Percentiles rank a stretch among this genome's conserved stretches.
Evolutionary conservation across 257 asterid species (phyloP).

Genomic region (Jasminum sambac): DNA sequence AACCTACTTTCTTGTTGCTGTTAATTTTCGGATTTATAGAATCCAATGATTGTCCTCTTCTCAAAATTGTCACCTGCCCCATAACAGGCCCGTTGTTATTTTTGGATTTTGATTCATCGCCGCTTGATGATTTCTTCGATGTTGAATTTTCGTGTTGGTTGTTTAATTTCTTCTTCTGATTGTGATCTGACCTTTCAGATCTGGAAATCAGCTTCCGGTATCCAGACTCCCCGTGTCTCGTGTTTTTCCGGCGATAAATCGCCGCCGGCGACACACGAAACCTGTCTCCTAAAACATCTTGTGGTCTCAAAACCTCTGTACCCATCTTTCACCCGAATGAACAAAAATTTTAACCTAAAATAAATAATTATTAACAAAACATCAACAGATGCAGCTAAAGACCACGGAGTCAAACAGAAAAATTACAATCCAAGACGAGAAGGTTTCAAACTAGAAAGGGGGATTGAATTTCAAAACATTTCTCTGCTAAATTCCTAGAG

Average conservation of each 20-base stretch:
- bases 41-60: constrained; percentile 60
- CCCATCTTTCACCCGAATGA: constrained; percentile 30
- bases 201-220: constrained; percentile 32
- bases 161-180: constrained; percentile 33
- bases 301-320: constrained; percentile 49
- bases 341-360: not conserved
- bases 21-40: constrained; percentile 35
- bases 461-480: not conserved
- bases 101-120: constrained; percentile 20
- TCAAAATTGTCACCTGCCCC: constrained; percentile 35
- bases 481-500: constrained; percentile 31
- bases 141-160: constrained; percentile 16
- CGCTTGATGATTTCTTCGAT: constrained; percentile 28
- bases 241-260: constrained; percentile 19
- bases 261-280: constrained; percentile 13
- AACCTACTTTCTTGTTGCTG: constrained; percentile 15
- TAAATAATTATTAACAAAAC: not conserved
- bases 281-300: constrained; percentile 35
- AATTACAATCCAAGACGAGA: not conserved
- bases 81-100: constrained; percentile 16
- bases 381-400: not conserved
- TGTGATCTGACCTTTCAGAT: constrained; percentile 29
- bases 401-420: constrained; percentile 8
- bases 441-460: not conserved
- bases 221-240: constrained; percentile 22